Base-by-base conservation (phyloP, 345 rosid genomes). In the Hypericum androsaemum region DNA sequence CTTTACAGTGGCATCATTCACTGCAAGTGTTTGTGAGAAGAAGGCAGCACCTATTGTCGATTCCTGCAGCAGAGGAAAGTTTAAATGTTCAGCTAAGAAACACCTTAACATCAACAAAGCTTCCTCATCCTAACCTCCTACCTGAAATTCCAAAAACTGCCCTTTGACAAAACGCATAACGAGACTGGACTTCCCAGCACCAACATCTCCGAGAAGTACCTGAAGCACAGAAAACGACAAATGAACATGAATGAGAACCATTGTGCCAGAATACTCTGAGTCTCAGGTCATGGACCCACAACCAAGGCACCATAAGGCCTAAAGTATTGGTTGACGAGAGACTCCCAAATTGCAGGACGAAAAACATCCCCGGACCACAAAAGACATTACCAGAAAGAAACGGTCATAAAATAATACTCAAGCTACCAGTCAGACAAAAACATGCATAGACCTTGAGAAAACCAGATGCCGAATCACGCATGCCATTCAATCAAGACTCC, bases 11-110 rank as follows among this genome's bases (percentile, higher is more conserved):
- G 89, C 90, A 58, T 88, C 97, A 62, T 85, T 85, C 38, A 81
- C 97, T n/a, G 90, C 90, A 74, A 92, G 52, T 17, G 97, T 83
- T 70, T 92, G 98, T 22, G 97, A 85, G 72, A 92, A 92, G 58
- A 92, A 88, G 12, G 95, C 98, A 41, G 98, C 98, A 32, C 98
- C 95, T 0, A 92, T 92, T 15, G 95, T 92, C 64, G 97, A 92
- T 80, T 92, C 98, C 98, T 92, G 67, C 15, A 69, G 53, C 12
- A 61, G 38, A 6, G 47, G 11, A 48, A 38, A 57, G 12, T 22
- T 14, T 12, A 12, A 7, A 54, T 53, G 9, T 6, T 49, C 36
- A 12, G 7, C 35, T 17, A n/a, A 16, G 11, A 32, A 14, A 16
- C 8, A 13, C 28, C 12, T 14, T 14, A 39, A 10, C 45, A 40